Evolutionary conservation across 768 basidiomycete species (phyloP), one percentile per base, ranked within the genome.

Genomic region (Candolleomyces efflorescens): DNA sequence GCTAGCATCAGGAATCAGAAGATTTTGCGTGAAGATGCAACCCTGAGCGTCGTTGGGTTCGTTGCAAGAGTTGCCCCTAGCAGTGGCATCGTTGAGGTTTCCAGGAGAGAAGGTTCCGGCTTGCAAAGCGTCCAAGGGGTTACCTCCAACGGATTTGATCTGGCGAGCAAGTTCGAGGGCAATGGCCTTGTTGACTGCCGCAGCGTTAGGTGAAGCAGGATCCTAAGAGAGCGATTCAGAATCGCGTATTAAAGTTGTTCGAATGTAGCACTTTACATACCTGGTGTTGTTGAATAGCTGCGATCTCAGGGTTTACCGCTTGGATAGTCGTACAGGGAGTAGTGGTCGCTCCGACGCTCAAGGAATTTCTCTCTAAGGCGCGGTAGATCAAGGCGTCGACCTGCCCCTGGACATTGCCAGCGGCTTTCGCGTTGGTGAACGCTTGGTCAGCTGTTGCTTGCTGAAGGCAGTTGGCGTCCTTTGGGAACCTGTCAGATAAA

Each of bases 381-480:
- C 84, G 78, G 72, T 73, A 88, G 60, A 83, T 81, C 62, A 89
- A 67, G 3, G 86, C 85, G 58, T 73, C 76, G 26, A 82, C 78
- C 74, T 78, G 76, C 26, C 83, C 84, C 23, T 78, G 69, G 45
- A 86, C 71, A 64, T 86, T 79, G 15, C 78, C 77, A 2, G 76
- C 78, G 12, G 82, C 81, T 68, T 88, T 88, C 44, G 86, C 85
- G 66, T 88, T 88, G 36, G 85, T 85, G 73, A 88, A 89, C 0
- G 86, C 86, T 65, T 82, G 84, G 63, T 87, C 84, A 47, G 84
- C 84, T 5, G 78, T 81, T 0, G 81, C 82, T 72, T 85, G 83
- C 64, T 87, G 85, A 18, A 88, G 75, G 67, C 86, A 87, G 54
- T 78, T 81, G 9, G 80, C 67, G 63, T 86, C 79, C 79, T 83